phyloP scores from a whole-genome alignment of 805 yeast genomes.

The Sugiyamaella mastotermitis region DNA sequence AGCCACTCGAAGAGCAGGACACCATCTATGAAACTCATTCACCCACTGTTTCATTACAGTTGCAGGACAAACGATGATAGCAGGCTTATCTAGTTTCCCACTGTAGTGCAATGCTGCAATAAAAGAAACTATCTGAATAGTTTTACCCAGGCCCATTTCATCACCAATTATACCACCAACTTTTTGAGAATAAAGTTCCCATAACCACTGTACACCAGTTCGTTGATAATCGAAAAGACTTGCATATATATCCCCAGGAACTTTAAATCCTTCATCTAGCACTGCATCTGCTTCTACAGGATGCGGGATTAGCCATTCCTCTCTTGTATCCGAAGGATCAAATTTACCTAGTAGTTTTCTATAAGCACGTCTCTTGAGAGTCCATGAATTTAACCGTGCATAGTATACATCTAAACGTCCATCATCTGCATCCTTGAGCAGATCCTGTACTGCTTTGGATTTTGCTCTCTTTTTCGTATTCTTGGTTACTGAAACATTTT shows the following conservation, averaged over 20 bases:
- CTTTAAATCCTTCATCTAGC: conserved; percentile 57
- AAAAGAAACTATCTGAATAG: conserved; percentile 87
- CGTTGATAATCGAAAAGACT: conserved; percentile 87
- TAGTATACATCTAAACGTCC: conserved; percentile 70
- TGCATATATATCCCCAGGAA: conserved; percentile 90
- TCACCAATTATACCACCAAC: conserved; percentile 97
- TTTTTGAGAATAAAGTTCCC: conserved; percentile 83
- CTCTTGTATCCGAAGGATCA: conserved; percentile 21
- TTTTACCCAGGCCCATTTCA: conserved; percentile 97
- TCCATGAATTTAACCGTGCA: conserved; percentile 58
- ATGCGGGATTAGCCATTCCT: conserved; percentile 72
- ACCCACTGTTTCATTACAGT: conserved; percentile 97
- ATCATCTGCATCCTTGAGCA: conserved; percentile 52
- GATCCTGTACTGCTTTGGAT: neutral
- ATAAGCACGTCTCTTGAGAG: conserved; percentile 40
- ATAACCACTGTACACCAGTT: conserved; percentile 96
- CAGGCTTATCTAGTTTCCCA: conserved; percentile 66
- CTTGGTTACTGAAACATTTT: conserved; percentile 1
- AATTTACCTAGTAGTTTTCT: conserved; percentile 26
- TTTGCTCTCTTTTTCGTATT: neutral
- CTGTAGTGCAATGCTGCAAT: conserved; percentile 87
- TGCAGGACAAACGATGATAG: conserved; percentile 89
- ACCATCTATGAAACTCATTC: conserved; percentile 94
- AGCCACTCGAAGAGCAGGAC: conserved; percentile 88
- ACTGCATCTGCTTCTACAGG: conserved; percentile 72